These are phyloP conservation scores for Podospora comata DNA, from an alignment of 495 filamentous ascomycete genomes.

Conservation along the genomic window DNA sequence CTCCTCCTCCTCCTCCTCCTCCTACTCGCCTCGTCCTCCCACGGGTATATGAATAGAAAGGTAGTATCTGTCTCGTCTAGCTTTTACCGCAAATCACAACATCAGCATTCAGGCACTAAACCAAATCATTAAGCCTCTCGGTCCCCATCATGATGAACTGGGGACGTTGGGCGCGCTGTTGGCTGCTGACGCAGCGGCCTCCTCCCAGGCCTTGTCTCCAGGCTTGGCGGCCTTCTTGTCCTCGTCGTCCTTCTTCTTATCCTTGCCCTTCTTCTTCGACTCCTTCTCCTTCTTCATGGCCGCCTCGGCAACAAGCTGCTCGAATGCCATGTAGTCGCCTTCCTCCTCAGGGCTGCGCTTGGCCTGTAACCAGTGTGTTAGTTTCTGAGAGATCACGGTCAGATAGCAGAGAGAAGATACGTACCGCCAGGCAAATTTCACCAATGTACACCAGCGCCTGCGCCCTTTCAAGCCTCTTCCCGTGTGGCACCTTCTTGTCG, in stretches of 20 bases:
- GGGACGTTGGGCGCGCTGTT: constrained; percentile 47
- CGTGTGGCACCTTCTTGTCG: constrained; percentile 78
- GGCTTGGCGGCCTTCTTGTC: constrained; percentile 59
- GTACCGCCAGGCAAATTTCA: constrained; percentile 82
- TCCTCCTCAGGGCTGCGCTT: constrained; percentile 91
- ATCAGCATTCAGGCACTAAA: background rate
- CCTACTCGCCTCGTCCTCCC: background rate
- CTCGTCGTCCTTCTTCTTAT: constrained; percentile 55
- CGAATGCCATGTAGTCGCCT: constrained; percentile 97
- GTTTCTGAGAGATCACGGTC: background rate
- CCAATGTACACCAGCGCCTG: constrained; percentile 84
- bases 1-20: background rate
- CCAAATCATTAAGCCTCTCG: background rate
- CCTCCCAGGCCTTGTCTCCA: constrained; percentile 22
- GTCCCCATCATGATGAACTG: constrained; percentile 15
- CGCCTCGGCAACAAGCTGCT: constrained; percentile 95
- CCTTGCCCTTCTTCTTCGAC: constrained; percentile 70
- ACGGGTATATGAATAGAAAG: constrained; percentile 6
- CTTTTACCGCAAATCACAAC: background rate
- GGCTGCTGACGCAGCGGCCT: constrained; percentile 36
- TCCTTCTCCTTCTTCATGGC: constrained; percentile 87
- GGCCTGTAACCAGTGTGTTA: constrained; percentile 55
- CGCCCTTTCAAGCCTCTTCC: constrained; percentile 86
- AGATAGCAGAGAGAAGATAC: constrained; percentile 24
- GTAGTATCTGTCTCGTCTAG: constrained; percentile 1